These are phyloP conservation scores for Otatea glauca DNA, from an alignment of 176 grass and related monocot genomes.

Conservation along the genomic window DNA sequence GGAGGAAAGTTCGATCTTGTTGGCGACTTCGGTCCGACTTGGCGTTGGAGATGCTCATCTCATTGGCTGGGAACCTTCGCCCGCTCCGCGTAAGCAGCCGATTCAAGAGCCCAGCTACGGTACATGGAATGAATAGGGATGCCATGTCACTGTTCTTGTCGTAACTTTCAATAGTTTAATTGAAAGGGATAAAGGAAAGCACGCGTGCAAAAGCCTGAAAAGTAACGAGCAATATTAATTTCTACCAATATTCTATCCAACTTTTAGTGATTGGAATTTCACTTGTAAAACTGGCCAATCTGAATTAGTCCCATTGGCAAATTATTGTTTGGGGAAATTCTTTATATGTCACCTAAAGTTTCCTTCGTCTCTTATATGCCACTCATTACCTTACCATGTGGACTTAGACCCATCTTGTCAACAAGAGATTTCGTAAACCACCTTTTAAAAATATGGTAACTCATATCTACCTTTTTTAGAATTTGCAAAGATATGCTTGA, in stretches of 20 bases:
- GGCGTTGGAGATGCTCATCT: not conserved
- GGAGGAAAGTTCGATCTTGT: not conserved
- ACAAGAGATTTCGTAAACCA: no score
- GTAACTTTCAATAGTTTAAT: not conserved
- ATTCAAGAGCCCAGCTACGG: no score
- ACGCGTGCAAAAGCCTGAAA: not conserved
- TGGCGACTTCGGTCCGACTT: slow-evolving; percentile 3
- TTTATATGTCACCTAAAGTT: no score
- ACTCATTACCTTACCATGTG: no score
- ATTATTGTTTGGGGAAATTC: no score
- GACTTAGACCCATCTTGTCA: no score
- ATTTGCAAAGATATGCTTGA: no score
- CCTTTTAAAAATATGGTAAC: no score
- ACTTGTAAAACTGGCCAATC: not conserved
- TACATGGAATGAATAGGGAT: not conserved
- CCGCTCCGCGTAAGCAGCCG: not conserved
- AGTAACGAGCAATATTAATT: not conserved
- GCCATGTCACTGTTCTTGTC: not conserved
- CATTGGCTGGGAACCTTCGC: not conserved
- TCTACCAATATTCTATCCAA: not conserved
- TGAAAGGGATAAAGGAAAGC: not conserved
- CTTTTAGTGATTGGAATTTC: not conserved
- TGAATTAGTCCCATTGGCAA: not conserved
- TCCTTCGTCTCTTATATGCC: no score
- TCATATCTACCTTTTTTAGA: no score